Conservation (phyloP, 2,329 filamentous ascomycete species). For the Zymoseptoria tritici region DNA sequence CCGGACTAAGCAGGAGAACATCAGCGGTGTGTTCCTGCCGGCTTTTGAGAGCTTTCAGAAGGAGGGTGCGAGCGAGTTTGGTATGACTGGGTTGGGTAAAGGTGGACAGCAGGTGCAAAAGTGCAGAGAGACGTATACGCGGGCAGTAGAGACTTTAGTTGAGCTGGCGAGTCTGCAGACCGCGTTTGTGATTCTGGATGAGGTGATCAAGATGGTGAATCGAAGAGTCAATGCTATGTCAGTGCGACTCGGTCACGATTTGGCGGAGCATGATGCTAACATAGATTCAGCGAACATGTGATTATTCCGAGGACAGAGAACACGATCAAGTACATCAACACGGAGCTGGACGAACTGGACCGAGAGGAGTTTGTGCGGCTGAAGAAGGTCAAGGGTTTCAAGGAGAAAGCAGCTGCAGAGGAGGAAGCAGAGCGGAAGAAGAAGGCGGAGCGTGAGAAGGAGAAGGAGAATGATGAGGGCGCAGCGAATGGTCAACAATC, state of each 20-base stretch:
- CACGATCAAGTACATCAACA: slow-evolving; percentile 99
- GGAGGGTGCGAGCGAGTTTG: slow-evolving; percentile 87
- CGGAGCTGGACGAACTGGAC: slow-evolving; percentile 93
- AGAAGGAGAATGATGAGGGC: slow-evolving; percentile 25
- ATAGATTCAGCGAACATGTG: slow-evolving; percentile 63
- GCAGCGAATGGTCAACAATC: slow-evolving; percentile 10
- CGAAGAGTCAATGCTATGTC: slow-evolving; percentile 95
- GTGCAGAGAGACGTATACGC: slow-evolving; percentile 89
- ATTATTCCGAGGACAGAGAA: slow-evolving; percentile 98
- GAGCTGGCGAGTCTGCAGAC: slow-evolving; percentile 94
- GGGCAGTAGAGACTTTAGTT: slow-evolving; percentile 91
- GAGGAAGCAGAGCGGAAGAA: slow-evolving; percentile 28
- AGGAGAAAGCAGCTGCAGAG: slow-evolving; percentile 45
- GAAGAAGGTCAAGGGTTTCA: slow-evolving; percentile 82
- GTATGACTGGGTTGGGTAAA: slow-evolving; percentile 89
- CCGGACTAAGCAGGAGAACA: slow-evolving; percentile 94
- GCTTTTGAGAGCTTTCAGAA: slow-evolving; percentile 85
- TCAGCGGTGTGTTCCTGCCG: slow-evolving; percentile 90
- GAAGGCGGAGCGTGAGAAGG: slow-evolving; percentile 15
- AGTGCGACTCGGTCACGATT: slow-evolving; percentile 22
- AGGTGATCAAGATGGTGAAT: slow-evolving; percentile 99
- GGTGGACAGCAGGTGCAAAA: slow-evolving; percentile 94
- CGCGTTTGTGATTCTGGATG: slow-evolving; percentile 93
- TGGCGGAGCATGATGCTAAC: slow-evolving; percentile 14
- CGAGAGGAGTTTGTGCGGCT: slow-evolving; percentile 96